These are phyloP conservation scores for Pythium biforme DNA, from an alignment of 352 stramenopile genomes.

Conservation along the genomic window DNA sequence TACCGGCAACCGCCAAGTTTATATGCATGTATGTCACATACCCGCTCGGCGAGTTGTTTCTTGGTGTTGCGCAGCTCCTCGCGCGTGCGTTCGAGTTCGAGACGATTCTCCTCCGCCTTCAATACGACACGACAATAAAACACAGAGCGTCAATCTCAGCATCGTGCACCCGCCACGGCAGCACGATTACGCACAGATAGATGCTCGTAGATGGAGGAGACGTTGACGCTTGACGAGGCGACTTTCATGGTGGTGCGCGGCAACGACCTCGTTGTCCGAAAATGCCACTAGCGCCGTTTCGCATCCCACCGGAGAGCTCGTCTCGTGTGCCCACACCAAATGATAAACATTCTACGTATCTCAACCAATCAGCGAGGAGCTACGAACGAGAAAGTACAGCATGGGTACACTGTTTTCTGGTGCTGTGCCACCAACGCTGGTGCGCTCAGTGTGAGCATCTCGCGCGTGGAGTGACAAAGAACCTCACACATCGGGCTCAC, in stretches of 20 bases:
- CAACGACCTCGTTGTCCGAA: background rate
- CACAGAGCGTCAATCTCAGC: background rate
- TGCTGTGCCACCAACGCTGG: background rate
- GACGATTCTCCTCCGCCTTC: slow-evolving; percentile 51
- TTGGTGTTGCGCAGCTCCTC: slow-evolving; percentile 49
- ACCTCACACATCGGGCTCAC: no score
- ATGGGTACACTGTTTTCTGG: slow-evolving; percentile 4
- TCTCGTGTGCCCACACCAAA: slow-evolving; percentile 5
- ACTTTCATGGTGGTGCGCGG: slow-evolving; percentile 7
- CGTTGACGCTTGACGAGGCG: background rate
- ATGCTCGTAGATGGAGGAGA: slow-evolving; percentile 14
- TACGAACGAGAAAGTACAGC: slow-evolving; percentile 4
- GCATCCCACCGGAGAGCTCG: background rate
- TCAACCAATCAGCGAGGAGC: slow-evolving; percentile 5
- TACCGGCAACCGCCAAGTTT: background rate
- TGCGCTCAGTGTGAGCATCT: no score
- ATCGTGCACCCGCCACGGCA: no score
- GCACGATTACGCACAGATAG: slow-evolving; percentile 7
- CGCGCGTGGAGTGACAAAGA: no score
- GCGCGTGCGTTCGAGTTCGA: slow-evolving; percentile 55
- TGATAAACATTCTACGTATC: background rate
- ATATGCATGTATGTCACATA: slow-evolving; percentile 10
- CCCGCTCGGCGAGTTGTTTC: slow-evolving; percentile 37
- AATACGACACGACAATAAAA: no score
- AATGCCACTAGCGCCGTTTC: slow-evolving; percentile 13